Percentiles rank a stretch among this genome's conserved stretches.
phyloP scores from a whole-genome alignment of 805 yeast species.

The Teunomyces atbi region DNA sequence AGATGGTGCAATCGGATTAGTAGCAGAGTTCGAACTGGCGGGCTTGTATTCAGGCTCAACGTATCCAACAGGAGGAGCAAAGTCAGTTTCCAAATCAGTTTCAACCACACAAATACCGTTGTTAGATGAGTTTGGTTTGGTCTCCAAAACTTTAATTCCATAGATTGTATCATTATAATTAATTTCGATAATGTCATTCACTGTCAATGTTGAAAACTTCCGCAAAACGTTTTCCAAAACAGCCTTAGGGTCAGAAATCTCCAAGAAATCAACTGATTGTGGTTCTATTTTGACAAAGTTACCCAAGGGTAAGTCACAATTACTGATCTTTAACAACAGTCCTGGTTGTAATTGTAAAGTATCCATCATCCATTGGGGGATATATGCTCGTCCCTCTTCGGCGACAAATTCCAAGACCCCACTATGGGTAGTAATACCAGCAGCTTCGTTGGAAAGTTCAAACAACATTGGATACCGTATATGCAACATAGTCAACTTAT shows the following conservation, averaged over 20 bases:
- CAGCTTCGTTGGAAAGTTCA: constrained; percentile 67
- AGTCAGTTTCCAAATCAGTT: constrained; percentile 94
- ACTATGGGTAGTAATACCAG: constrained; percentile 65
- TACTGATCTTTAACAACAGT: constrained; percentile 68
- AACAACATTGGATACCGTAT: constrained; percentile 96
- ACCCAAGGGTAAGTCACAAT: constrained; percentile 82
- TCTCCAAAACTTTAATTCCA: constrained; percentile 81
- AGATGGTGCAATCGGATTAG: constrained; percentile 33
- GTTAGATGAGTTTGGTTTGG: constrained; percentile 66
- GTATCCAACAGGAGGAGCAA: constrained; percentile 98
- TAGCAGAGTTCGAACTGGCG: constrained; percentile 29
- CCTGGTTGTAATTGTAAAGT: constrained; percentile 76
- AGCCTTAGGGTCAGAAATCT: constrained; percentile 94
- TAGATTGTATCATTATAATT: constrained; percentile 76
- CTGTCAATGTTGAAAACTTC: constrained; percentile 83
- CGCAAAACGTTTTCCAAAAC: constrained; percentile 90
- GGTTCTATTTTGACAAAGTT: constrained; percentile 91
- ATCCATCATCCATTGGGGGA: constrained; percentile 96
- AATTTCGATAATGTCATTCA: constrained; percentile 80
- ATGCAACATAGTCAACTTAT: constrained; percentile 83
- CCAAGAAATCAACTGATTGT: constrained; percentile 88
- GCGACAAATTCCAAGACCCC: constrained; percentile 97
- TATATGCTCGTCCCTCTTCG: constrained; percentile 92
- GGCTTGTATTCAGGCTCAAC: constrained; percentile 79
- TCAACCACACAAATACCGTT: constrained; percentile 91